A percentile compares a stretch with the other conserved stretches of the same genome.
Evolutionary conservation across 495 filamentous ascomycete genomes (phyloP).

Genomic region (Penicillium lagena): DNA sequence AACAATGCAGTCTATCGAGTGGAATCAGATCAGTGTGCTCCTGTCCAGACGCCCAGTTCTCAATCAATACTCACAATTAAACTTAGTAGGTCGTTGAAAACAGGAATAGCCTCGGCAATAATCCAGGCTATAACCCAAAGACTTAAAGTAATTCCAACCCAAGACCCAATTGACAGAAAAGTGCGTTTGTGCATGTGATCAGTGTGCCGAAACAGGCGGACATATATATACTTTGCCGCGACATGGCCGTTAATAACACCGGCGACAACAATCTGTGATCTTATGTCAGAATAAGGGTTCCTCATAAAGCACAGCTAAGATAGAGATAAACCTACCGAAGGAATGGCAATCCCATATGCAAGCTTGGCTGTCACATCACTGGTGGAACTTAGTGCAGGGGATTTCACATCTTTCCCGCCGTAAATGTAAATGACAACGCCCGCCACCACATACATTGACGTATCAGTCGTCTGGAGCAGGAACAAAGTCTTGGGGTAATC

Average conservation of each 20-base stretch:
- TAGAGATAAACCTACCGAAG: conserved; percentile 36
- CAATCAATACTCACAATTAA: neutral
- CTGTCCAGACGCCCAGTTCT: neutral
- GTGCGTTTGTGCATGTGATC: conserved; percentile 46
- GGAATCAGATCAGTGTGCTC: conserved; percentile 4
- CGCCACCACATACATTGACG: conserved; percentile 44
- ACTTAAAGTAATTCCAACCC: conserved; percentile 42
- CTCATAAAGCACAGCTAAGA: too few species aligned
- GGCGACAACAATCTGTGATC: conserved; percentile 40
- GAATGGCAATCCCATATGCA: conserved; percentile 62
- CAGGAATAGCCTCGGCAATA: conserved; percentile 58
- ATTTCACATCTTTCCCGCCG: conserved; percentile 50
- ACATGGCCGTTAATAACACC: conserved; percentile 59
- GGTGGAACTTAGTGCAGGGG: conserved; percentile 59
- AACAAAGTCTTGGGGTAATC: conserved; percentile 53
- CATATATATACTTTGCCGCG: conserved; percentile 50
- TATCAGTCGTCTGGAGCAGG: conserved; percentile 49
- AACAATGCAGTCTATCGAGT: conserved; percentile 35
- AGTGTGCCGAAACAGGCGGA: conserved; percentile 45
- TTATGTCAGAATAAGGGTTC: conserved; percentile 29
- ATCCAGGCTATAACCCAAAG: conserved; percentile 57
- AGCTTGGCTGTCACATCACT: conserved; percentile 47
- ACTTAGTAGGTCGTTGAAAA: conserved; percentile 52
- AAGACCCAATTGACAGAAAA: conserved; percentile 32
- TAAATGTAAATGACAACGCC: conserved; percentile 49